Evolutionary conservation across 805 yeast species (phyloP), one percentile per base, ranked within the genome.

Genomic region (Candida yuanshanica): DNA sequence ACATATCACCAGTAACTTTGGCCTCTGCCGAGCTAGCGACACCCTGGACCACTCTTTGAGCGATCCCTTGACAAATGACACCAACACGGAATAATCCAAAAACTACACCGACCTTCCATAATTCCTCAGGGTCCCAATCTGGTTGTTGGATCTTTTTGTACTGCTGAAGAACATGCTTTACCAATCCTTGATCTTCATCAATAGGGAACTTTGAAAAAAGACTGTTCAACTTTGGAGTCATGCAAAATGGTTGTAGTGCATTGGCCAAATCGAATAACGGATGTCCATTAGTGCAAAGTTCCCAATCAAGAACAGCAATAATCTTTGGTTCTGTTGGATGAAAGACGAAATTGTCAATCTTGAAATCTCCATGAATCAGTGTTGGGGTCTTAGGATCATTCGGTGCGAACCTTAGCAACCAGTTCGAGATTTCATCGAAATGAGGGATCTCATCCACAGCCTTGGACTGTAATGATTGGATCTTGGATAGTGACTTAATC

Each of bases 231-330:
- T 53, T 37, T 8, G 55, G 50, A 1, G 81, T 74, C 42, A 75
- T 52, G 34, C 63, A 66, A 51, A 69, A 77, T 11, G 81, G 79
- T 51, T 75, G 81, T 20, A 79, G 59, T 22, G 77, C 63, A 51
- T 79, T 79, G 14, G 81, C 74, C 23, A 79, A 59, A 49, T 79
- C 85, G 44, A 80, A 78, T 35, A 78, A 55, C 1, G 85, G 85
- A 48, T 78, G 81, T 0, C 85, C 85, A 43, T 75, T 63, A 0
- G 84, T 79, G 47, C 82, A 76, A 31, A 79, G 59, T 53, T 79
- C 85, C 85, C 85, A 79, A 52, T 79, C 84, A 33, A 79, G 62
- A 3, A 79, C 74, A 0, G 83, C 82, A 37, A 72, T 59, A 3
- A 78, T 75, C 34, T 57, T 55, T 17, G 70, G 69, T 35, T 68